Percentiles rank a stretch among this genome's conserved stretches.
phyloP scores from a whole-genome alignment of 371 early-diverging fungal species.

The Mortierella polycephala region DNA sequence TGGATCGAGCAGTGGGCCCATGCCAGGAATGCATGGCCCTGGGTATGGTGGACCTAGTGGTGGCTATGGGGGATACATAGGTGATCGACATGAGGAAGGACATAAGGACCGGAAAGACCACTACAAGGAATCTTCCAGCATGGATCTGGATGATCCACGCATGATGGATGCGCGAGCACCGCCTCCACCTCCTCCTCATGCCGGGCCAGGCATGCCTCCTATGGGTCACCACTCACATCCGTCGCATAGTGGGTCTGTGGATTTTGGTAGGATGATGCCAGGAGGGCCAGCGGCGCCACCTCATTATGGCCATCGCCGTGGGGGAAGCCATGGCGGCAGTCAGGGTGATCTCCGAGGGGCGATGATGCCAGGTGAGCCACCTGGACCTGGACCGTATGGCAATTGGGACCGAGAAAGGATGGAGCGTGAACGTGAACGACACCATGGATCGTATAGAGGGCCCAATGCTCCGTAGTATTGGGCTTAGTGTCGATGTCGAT shows the following conservation, averaged over 20 bases:
- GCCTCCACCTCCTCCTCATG: slow-evolving; percentile 43
- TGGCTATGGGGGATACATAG: slow-evolving; percentile 49
- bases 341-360: slow-evolving; percentile 47
- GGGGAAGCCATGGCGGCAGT: slow-evolving; percentile 49
- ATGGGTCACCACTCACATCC: slow-evolving; percentile 48
- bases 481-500: no score
- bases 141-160: slow-evolving; percentile 52
- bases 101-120: slow-evolving; percentile 52
- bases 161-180: slow-evolving; percentile 40
- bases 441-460: slow-evolving; percentile 40
- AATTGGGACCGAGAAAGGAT: slow-evolving; percentile 51
- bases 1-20: slow-evolving; percentile 38
- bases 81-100: slow-evolving; percentile 43
- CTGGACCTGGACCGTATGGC: slow-evolving; percentile 30
- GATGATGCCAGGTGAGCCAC: slow-evolving; percentile 33
- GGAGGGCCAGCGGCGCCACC: slow-evolving; percentile 42
- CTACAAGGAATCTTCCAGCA: slow-evolving; percentile 40
- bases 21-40: slow-evolving; percentile 44
- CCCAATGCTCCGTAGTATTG: slow-evolving; percentile 38
- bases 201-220: slow-evolving; percentile 40
- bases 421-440: slow-evolving; percentile 37
- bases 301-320: slow-evolving; percentile 47
- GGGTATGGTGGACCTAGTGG: slow-evolving; percentile 33
- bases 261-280: slow-evolving; percentile 54
- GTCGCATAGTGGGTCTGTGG: slow-evolving; percentile 43